phyloP scores from a whole-genome alignment of 192 early-diverging fungal genomes.

The Coemansia sp. region DNA sequence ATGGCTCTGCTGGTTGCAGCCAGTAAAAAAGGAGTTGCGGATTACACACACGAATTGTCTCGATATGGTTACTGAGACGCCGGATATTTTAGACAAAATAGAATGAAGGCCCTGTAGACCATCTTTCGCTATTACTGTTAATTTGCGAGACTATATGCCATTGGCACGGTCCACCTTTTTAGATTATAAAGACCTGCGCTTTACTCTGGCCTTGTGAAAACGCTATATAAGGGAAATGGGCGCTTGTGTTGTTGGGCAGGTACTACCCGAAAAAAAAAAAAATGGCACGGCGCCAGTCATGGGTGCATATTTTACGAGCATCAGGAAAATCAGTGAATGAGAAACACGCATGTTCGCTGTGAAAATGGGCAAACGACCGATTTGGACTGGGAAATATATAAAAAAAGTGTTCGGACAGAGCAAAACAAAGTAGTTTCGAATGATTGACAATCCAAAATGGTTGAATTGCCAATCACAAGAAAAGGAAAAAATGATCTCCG shows the following conservation, averaged over 20 bases:
- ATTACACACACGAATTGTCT: not conserved
- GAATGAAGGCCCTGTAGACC: not conserved
- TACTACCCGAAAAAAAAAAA: not conserved
- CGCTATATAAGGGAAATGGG: not conserved
- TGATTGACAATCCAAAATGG: not conserved
- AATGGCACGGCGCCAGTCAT: not conserved
- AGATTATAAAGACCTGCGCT: not conserved
- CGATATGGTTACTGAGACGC: not conserved
- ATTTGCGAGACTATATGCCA: no score
- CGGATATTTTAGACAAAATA: not conserved
- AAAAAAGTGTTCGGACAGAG: not conserved
- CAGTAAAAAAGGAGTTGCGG: not conserved
- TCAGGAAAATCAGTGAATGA: not conserved
- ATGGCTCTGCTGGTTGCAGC: not conserved
- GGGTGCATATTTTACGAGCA: not conserved
- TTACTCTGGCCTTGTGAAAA: not conserved
- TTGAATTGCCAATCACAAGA: not conserved
- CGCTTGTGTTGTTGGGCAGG: not conserved
- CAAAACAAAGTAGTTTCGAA: not conserved
- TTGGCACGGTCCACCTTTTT: not conserved
- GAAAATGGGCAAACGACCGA: not conserved
- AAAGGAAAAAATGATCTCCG: conserved; percentile 4
- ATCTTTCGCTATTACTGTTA: no score
- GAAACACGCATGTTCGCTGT: not conserved
- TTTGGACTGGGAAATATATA: not conserved